Conservation (phyloP, 257 asterid genomes). For the Solanum appendiculatum region DNA sequence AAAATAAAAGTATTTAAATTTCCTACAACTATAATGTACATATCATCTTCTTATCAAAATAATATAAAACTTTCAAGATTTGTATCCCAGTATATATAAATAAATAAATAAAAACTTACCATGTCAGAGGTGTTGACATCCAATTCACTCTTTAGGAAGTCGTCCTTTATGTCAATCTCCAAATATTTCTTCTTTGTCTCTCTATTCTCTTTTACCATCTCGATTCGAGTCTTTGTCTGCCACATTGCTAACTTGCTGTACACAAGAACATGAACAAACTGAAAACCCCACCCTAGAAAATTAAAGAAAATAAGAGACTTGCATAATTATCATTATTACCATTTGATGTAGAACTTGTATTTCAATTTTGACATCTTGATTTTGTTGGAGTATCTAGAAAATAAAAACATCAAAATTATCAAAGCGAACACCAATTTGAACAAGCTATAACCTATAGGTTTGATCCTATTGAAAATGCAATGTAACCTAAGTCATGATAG, state of each 20-base stretch:
- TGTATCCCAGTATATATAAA: not conserved
- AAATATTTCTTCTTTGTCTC: not conserved
- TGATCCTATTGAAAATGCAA: not conserved
- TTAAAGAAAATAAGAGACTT: not conserved
- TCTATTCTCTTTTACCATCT: not conserved
- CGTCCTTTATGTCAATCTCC: not conserved
- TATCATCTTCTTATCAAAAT: not conserved
- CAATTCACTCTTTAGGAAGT: not conserved
- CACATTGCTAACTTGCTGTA: not conserved
- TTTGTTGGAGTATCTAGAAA: not conserved
- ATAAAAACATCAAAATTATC: not conserved
- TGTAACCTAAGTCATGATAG: not conserved
- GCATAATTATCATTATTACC: not conserved
- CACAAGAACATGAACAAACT: not conserved
- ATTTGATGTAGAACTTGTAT: not conserved
- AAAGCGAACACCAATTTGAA: not conserved
- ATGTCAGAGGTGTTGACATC: not conserved
- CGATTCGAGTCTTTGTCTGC: not conserved
- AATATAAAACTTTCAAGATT: not conserved
- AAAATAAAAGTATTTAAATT: not conserved
- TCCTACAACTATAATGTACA: not conserved
- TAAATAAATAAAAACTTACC: not conserved
- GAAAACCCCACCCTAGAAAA: not conserved
- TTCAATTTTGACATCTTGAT: not conserved
- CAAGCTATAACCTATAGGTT: not conserved